Conservation (phyloP, 805 yeast species). For the Brettanomyces nanus region DNA sequence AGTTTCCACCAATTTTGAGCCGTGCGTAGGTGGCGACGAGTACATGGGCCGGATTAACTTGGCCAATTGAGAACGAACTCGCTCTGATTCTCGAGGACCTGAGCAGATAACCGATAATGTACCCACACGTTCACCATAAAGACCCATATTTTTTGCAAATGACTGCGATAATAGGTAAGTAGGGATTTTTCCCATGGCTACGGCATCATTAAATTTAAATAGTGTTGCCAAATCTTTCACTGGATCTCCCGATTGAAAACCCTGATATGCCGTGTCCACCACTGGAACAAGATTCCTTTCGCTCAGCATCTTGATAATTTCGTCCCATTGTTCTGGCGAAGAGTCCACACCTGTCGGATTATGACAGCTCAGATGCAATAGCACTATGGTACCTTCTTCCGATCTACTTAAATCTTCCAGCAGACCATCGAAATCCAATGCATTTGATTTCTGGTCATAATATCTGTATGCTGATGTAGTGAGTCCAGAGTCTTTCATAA, state of each 20-base stretch:
- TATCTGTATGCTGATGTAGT: conserved; percentile 57
- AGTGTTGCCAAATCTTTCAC: conserved; percentile 54
- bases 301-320: conserved; percentile 57
- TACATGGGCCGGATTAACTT: conserved; percentile 77
- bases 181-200: conserved; percentile 39
- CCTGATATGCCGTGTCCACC: conserved; percentile 93
- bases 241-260: conserved; percentile 82
- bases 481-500: conserved; percentile 68
- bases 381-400: conserved; percentile 52
- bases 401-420: conserved; percentile 47
- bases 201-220: conserved; percentile 32
- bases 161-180: conserved; percentile 73
- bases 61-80: conserved; percentile 60
- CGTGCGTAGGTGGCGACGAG: conserved; percentile 93
- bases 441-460: conserved; percentile 54
- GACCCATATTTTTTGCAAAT: conserved; percentile 91
- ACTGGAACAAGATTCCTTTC: conserved; percentile 62
- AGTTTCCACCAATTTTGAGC: conserved; percentile 79
- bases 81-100: conserved; percentile 40
- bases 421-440: conserved; percentile 59
- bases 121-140: conserved; percentile 93
- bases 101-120: conserved; percentile 62
- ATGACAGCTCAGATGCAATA: conserved; percentile 93
- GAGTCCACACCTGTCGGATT: conserved; percentile 97
- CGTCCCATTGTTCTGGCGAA: conserved; percentile 69